These are phyloP conservation scores for Skeletonema marinoi DNA, from an alignment of 108 stramenopile species.

Conservation along the genomic window DNA sequence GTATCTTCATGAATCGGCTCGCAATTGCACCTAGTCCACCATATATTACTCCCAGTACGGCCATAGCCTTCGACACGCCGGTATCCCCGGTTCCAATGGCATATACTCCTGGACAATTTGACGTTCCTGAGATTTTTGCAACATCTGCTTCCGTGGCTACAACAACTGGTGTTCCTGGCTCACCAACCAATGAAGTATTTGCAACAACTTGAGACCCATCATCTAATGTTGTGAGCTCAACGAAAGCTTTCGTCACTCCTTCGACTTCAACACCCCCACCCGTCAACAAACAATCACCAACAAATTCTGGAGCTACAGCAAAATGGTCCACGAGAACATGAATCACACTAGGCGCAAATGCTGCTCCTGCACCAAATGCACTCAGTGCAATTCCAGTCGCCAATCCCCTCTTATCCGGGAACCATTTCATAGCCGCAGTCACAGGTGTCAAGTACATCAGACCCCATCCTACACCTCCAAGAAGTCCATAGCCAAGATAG, in stretches of 20 bases:
- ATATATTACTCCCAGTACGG: constrained; percentile 50
- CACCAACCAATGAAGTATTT: constrained; percentile 26
- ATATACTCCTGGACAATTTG: constrained; percentile 55
- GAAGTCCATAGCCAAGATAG: constrained; percentile 72
- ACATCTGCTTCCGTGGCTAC: constrained; percentile 59
- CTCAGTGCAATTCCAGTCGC: constrained; percentile 79
- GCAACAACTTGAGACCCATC: constrained; percentile 65
- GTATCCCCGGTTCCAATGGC: constrained; percentile 65
- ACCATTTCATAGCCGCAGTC: constrained; percentile 77
- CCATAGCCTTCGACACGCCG: constrained; percentile 61
- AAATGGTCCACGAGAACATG: constrained; percentile 64
- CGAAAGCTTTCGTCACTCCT: background rate
- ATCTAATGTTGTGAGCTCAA: constrained; percentile 48
- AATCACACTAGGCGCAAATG: constrained; percentile 78
- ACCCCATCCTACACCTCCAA: constrained; percentile 80
- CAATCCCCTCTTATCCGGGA: constrained; percentile 85
- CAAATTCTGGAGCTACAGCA: constrained; percentile 57
- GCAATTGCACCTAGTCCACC: constrained; percentile 51
- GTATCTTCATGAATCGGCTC: constrained; percentile 54
- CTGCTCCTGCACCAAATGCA: constrained; percentile 88
- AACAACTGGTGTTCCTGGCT: constrained; percentile 55
- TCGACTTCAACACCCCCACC: constrained; percentile 6
- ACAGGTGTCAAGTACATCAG: constrained; percentile 83
- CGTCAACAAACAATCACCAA: constrained; percentile 36
- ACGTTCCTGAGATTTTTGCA: constrained; percentile 22